phyloP scores from a whole-genome alignment of 1,139 yeast genomes.

The Yamadazyma friedrichii region DNA sequence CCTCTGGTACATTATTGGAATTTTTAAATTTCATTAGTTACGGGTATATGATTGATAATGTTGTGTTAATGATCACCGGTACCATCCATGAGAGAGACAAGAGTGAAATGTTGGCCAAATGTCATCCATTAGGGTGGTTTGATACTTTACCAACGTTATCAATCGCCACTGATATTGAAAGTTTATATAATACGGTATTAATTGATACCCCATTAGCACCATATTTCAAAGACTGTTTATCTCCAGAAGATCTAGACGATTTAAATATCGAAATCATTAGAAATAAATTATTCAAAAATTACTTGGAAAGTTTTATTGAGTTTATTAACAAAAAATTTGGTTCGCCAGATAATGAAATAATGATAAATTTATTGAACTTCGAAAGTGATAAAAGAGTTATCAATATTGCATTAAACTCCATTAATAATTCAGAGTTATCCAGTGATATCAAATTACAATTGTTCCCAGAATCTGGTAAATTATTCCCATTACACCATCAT shows the following conservation, averaged over 20 bases:
- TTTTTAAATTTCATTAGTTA: slow-evolving; percentile 90
- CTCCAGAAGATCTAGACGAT: slow-evolving; percentile 95
- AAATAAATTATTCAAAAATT: slow-evolving; percentile 88
- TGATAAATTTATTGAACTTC: slow-evolving; percentile 74
- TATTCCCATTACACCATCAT: slow-evolving; percentile 73
- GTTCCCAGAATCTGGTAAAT: slow-evolving; percentile 77
- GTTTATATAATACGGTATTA: slow-evolving; percentile 88
- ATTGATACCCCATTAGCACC: slow-evolving; percentile 98
- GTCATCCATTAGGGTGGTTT: slow-evolving; percentile 98
- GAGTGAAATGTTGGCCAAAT: slow-evolving; percentile 79
- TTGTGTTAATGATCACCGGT: slow-evolving; percentile 93
- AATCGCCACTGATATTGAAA: slow-evolving; percentile 91
- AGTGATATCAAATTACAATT: slow-evolving; percentile 67
- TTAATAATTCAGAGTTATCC: slow-evolving; percentile 71
- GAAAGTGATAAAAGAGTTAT: slow-evolving; percentile 96
- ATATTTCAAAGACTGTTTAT: slow-evolving; percentile 85
- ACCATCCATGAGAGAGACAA: slow-evolving; percentile 93
- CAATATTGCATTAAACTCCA: slow-evolving; percentile 86
- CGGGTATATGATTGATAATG: slow-evolving; percentile 98
- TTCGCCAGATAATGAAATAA: slow-evolving; percentile 77
- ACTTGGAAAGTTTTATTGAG: slow-evolving; percentile 79
- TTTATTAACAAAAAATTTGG: slow-evolving; percentile 63
- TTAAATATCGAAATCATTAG: slow-evolving; percentile 92
- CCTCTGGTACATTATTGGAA: slow-evolving; percentile 74
- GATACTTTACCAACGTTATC: slow-evolving; percentile 94